Base-by-base conservation (phyloP, 2,329 filamentous ascomycete genomes). In the Aureobasidium musti region DNA sequence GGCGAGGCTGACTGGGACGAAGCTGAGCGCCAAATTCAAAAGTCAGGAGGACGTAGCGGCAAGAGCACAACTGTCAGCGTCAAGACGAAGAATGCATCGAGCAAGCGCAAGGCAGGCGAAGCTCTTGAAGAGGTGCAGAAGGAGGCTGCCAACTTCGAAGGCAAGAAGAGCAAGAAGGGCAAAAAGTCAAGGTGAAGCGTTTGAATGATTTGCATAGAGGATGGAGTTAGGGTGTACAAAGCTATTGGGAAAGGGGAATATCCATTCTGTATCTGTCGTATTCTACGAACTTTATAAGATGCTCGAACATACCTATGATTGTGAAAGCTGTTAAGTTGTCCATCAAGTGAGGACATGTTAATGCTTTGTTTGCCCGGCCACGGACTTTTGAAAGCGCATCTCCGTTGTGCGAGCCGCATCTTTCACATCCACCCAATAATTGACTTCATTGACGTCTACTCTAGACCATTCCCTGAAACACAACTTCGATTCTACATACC, bases 11-110 rank as follows among this genome's bases (percentile, higher is more conserved):
- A 77, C n/a, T 88, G 86, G 85, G 81, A 82, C 68, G 83, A 86
- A 21, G 85, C 86, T 4, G 93, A 97, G 79, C 89, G 90, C 74
- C 89, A 92, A 73, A 87, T 97, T 37, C 78, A 82, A 68, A 73
- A 69, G 72, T 75, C 68, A 2, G 67, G 85, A 76, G 82, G 79
- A 74, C 77, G 68, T 70, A 75, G 68, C 71, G 77, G 72, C 37
- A 71, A 70, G 56, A 86, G 83, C 73, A 82, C 83, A 19, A 89
- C 88, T 0, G 91, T 97, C 33, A 93, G 90, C 75, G 87, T 98
- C 65, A 77, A 77, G 69, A 72, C 71, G 19, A 69, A 69, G 28
- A 73, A 71, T 23, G 71, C 68, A 43, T 71, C 72, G 41, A 73
- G 73, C 67, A 77, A 77, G 71, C 64, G 75, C 45, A 77, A 77